These are phyloP conservation scores for Yarrowia sp. DNA, from an alignment of 805 yeast species.

Conservation along the genomic window DNA sequence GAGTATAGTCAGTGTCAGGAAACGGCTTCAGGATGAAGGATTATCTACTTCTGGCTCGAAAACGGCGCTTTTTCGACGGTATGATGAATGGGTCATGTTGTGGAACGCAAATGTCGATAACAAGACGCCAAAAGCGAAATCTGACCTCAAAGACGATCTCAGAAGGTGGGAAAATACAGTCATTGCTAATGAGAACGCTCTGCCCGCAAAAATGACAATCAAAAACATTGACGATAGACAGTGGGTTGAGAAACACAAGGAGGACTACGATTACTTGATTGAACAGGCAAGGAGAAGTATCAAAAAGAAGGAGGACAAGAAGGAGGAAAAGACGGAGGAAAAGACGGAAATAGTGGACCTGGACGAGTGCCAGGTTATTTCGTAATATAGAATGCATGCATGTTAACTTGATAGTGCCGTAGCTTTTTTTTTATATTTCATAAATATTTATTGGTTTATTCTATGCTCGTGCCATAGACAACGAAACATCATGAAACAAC, in stretches of 20 bases:
- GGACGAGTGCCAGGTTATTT: neutral
- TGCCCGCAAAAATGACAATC: conserved; percentile 31
- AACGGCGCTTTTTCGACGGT: conserved; percentile 62
- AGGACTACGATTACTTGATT: conserved; percentile 34
- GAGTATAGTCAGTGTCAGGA: conserved; percentile 45
- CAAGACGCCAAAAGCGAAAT: conserved; percentile 55
- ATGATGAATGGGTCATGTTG: conserved; percentile 70
- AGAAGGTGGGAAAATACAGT: conserved; percentile 61
- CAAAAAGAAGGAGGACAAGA: neutral
- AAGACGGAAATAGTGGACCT: neutral
- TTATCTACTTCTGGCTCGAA: conserved; percentile 65
- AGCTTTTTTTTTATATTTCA: too few relatives aligned
- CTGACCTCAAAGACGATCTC: conserved; percentile 46
- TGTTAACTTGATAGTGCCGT: too few relatives aligned
- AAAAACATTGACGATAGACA: conserved; percentile 32
- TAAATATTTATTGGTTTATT: too few relatives aligned
- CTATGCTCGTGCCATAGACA: too few relatives aligned
- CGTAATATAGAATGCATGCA: conserved; percentile 10
- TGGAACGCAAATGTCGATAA: conserved; percentile 84
- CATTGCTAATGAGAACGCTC: conserved; percentile 32
- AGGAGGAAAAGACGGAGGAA: neutral
- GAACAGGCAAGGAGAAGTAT: conserved; percentile 30
- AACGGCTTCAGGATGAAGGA: conserved; percentile 53
- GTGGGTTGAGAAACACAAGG: conserved; percentile 33
- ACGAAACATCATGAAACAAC: too few relatives aligned